Base-by-base conservation (phyloP, 768 basidiomycete species). In the Paxillus ammoniavirescens region DNA sequence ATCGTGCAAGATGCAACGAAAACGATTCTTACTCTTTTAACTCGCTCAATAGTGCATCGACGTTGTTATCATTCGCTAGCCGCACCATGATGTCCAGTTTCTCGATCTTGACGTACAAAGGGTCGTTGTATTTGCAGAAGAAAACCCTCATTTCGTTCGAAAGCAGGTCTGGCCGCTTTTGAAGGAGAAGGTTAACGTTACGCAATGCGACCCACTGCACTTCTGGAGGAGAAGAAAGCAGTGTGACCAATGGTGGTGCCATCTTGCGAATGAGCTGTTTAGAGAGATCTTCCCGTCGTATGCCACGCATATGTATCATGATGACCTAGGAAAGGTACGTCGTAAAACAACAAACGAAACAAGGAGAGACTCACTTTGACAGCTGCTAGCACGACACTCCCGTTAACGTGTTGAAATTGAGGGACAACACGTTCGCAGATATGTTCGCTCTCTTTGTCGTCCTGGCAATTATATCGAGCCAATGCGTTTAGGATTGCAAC, bases 121-220 rank as follows among this genome's bases (percentile, higher is more conserved):
- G 96, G 65, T 99, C 96, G 65, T 98, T 98, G 74, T 99, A 98
- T 72, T 99, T 99, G 84, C 96, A 98, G 78, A 98, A 99, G 71
- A 99, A 99, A 17, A 99, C 97, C 42, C 95, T 82, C 92, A 99
- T 95, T 71, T 99, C 96, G 71, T 91, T 97, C 7, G 88, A 83
- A 8, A 99, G 82, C 54, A 97, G 79, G 57, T 94, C 93, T 2
- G 92, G 74, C 4, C 93, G 86, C 65, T 96, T 96, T 72, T 99
- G 96, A 2, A 99, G 83, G 26, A 99, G 79, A 28, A 99, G 83
- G 64, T 98, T 98, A 75, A 98, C 93, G 66, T 98, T 98, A 28
- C 97, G 84, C 49, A 99, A 75, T 0, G 94, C 93, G 47, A 98
- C 96, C 94, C 96, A 99, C 72, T 99, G 97, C 0, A 98, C 91